Evolutionary conservation across 495 filamentous ascomycete genomes (phyloP).

Genomic region (Daldinia vernicosa): DNA sequence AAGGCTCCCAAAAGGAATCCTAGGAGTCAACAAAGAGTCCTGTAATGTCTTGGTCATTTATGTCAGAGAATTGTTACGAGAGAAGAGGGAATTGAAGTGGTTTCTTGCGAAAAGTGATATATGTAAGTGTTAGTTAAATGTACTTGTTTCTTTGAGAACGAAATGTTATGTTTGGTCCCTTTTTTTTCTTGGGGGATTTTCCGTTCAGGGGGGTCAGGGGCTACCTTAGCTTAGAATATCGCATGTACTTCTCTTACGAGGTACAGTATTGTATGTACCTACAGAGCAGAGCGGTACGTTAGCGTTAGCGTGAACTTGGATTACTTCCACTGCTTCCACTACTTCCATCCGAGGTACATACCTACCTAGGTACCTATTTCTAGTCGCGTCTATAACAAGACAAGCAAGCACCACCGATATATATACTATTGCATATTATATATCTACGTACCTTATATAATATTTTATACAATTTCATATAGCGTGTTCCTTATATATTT

Average conservation of each 20-base stretch:
- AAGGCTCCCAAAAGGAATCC: conserved; percentile 32
- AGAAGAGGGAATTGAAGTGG: conserved; percentile 15
- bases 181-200: conserved; percentile 38
- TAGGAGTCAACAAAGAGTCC: conserved; percentile 8
- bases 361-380: background rate
- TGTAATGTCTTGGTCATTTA: conserved; percentile 36
- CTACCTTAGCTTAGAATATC: conserved; percentile 11
- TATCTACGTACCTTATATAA: background rate
- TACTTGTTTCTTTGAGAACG: conserved; percentile 15
- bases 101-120: conserved; percentile 12
- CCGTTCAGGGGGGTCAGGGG: conserved; percentile 39
- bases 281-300: background rate
- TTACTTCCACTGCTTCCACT: no score
- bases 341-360: conserved; percentile 1
- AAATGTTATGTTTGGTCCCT: conserved; percentile 27
- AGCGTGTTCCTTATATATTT: no score
- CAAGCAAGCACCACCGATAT: background rate
- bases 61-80: conserved; percentile 6
- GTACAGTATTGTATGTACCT: conserved; percentile 11
- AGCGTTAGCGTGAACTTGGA: background rate
- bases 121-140: conserved; percentile 11
- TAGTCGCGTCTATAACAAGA: background rate
- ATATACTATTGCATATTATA: background rate
- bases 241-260: background rate
- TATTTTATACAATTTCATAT: no score